Base-by-base conservation (phyloP, 1,284 basidiomycete genomes). In the Golubevia sp. region DNA sequence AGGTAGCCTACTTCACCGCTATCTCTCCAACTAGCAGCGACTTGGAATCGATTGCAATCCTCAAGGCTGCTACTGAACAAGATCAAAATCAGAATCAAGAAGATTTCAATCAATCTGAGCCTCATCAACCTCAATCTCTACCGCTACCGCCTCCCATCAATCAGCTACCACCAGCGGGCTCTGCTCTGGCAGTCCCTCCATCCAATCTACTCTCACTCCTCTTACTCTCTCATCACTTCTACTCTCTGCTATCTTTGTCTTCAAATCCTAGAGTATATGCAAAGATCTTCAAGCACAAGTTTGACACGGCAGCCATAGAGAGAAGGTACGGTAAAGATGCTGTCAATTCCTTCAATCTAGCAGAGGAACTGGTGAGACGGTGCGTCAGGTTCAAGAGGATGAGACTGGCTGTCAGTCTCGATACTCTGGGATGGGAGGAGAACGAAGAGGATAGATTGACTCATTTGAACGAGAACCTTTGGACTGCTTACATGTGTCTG, bases 401-500 rank as follows among this genome's bases (percentile, higher is more conserved):
- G 63, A 44, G 70, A 2, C 11, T 34, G 30, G 30, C 30, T 5
- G 30, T 34, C 30, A 34, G 30, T 34, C 5, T 34, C 4, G 30
- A 34, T 11, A 34, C 30, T 34, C 11, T 34, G 30, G 30, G 30
- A 5, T 11, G 11, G 4, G 30, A 34, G 11, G 30, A 55, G 5
- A 30, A 56, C 3, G 51, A 53, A 5, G 8, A 67, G 27, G 58
- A 53, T 3, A 20, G 48, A 44, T 62, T 71, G 0, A 53, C 54
- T 2, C 63, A 68, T 11, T n/a, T 77, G 3, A 61, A 59, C 20
- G 75, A 76, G 62, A 76, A 74, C 59, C 61, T 79, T 3, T 79
- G 77, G 77, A 58, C 73, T 4, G 74, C 76, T 3, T 79, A 72
- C 51, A 55, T 79, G 51, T 74, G 77, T 73, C 62, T 72, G 61